Evolutionary conservation across 1,284 basidiomycete species (phyloP), one percentile per base, ranked within the genome.

Genomic region (Somion occarium): DNA sequence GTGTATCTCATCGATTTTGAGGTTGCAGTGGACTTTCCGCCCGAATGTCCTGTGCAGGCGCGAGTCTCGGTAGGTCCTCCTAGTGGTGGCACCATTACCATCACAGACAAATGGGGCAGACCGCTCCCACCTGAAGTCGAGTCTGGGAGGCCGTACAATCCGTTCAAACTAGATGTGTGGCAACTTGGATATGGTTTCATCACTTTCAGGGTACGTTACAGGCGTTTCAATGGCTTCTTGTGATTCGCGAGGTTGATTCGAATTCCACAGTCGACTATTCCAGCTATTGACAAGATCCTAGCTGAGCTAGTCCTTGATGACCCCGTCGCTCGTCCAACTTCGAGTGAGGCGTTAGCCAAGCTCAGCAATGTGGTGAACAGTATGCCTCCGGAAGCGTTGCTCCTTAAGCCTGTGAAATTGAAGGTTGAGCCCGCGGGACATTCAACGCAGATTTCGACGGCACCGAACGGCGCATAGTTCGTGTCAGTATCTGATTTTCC

Each of bases 1-100:
- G 59, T 65, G 1, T 66, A 62, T 46, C 46, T 66, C 7, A 65
- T 62, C 19, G 64, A 66, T 53, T 64, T 65, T 37, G 65, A 66
- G 49, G 51, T 54, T 18, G 60, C 64, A 1, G 52, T 66, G 0
- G 38, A 56, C 26, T 67, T 65, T 48, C 53, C 60, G 1, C 11
- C 19, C 7, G 30, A 34, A 34, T 34, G 7, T 7, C 30, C 30
- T 15, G 7, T 34, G 7, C 7, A 34, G 30, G 15, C 7, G 7
- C 15, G 30, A 7, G 30, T 34, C 15, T 34, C 7, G 7, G 30
- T 34, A 7, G 30, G 30, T 7, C 7, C 15, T 7, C 30, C 30
- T 7, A 34, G 7, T 34, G 30, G 30, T 15, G 30, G 30, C 7
- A 34, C 30, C 7, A 34, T 34, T 15, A 34, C 30, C 30, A n/a